Base-by-base conservation (phyloP, 2,329 filamentous ascomycete genomes). In the Coleophoma cylindrospora region DNA sequence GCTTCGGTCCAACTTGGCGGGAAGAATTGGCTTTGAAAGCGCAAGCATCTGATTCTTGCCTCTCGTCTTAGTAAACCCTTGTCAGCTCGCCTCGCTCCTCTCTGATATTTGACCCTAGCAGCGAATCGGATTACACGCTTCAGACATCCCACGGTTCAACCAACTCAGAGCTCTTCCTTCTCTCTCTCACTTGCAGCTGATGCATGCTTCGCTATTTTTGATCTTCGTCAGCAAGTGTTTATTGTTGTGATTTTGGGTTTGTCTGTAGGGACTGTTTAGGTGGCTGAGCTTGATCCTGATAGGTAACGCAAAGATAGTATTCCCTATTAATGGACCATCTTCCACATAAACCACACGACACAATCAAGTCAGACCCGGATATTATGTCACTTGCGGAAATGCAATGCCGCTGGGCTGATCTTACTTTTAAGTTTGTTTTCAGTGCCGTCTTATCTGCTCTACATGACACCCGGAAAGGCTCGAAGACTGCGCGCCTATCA, bases 1-100 rank as follows among this genome's bases (percentile, higher is more conserved):
- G 3, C 5, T 15, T 21, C 11, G 47, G 17, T 50, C 48, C 4
- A 27, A 11, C 38, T 51, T 53, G 34, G 46, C 41, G 34, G 50
- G 36, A 17, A 43, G 43, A 33, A 50, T 40, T 19, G 55, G 57
- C 51, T 53, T 44, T 57, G 51, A 41, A 58, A 57, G 37, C 54
- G 52, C 54, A 43, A 50, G 55, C 19, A 59, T 37, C 15, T 59
- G 55, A 8, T 49, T 47, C 37, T 48, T 52, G 10, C 51, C 50
- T 10, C 47, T 50, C 1, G 34, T 51, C 17, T 54, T 49, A 11
- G 53, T 40, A 34, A 55, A 52, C 2, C 15, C 55, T 21, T 5
- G 34, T 50, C 22, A 54, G 41, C 4, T 33, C 27, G n/a, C 32
- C 37, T n/a, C 50, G 21, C 34, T 36, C 34, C 46, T 45, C 50